phyloP scores from a whole-genome alignment of 169 alveolate genomes.

The Plasmodium gonderi region DNA sequence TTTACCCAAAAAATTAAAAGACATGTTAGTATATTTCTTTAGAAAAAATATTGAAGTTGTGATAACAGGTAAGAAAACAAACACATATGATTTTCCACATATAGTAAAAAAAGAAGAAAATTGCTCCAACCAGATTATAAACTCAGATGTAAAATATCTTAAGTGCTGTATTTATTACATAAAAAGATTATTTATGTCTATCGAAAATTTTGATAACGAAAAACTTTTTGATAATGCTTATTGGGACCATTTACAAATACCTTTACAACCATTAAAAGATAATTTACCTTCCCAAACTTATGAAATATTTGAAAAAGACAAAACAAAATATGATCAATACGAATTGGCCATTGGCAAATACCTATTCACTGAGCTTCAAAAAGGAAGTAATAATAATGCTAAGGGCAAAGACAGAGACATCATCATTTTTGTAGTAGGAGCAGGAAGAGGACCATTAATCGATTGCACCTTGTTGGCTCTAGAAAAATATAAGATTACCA shows the following conservation, averaged over 20 bases:
- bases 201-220: constrained; percentile 70
- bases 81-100: background rate
- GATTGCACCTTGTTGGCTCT: constrained; percentile 77
- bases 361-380: constrained; percentile 29
- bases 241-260: constrained; percentile 80
- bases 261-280: constrained; percentile 85
- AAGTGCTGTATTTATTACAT: constrained; percentile 67
- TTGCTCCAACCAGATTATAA: background rate
- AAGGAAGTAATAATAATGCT: background rate
- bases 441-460: constrained; percentile 87
- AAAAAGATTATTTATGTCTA: constrained; percentile 64
- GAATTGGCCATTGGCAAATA: constrained; percentile 78
- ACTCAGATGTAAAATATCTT: background rate
- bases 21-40: constrained; percentile 58
- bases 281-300: constrained; percentile 80
- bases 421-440: constrained; percentile 81
- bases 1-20: constrained; percentile 59
- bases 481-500: constrained; percentile 56
- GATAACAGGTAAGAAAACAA: background rate
- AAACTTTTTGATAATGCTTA: constrained; percentile 47
- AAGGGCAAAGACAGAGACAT: constrained; percentile 3
- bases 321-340: constrained; percentile 78
- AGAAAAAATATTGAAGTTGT: constrained; percentile 67
- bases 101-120: background rate
- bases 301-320: constrained; percentile 81